A percentile compares a stretch with the other conserved stretches of the same genome.
These are phyloP conservation scores for Clathrospora elynae DNA, from an alignment of 2,329 filamentous ascomycete species.

Conservation along the genomic window DNA sequence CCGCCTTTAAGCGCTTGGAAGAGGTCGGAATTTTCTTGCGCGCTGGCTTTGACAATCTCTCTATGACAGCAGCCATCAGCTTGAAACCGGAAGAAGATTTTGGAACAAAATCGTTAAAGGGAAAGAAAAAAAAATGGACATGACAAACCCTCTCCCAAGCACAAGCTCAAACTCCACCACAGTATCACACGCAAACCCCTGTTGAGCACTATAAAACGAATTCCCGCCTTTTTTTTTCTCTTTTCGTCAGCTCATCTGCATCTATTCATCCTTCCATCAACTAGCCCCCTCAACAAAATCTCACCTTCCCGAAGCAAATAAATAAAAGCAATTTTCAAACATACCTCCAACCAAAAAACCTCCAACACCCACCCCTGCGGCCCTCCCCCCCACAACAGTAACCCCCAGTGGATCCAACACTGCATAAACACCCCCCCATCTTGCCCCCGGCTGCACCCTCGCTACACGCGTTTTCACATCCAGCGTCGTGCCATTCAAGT, in stretches of 20 bases:
- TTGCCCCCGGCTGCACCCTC: slow-evolving; percentile 17
- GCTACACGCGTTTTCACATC: slow-evolving; percentile 2
- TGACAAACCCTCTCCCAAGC: slow-evolving; percentile 40
- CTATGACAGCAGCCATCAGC: slow-evolving; percentile 23
- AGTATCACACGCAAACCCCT: slow-evolving; percentile 35
- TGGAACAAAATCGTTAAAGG: too few species aligned
- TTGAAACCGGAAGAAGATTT: too few species aligned
- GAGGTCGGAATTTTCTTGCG: slow-evolving; percentile 44
- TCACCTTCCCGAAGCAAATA: too few species aligned
- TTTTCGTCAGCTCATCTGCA: too few species aligned
- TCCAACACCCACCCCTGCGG: slow-evolving; percentile 33
- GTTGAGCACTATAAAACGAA: slow-evolving; percentile 29
- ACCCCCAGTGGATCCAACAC: slow-evolving; percentile 29
- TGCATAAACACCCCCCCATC: slow-evolving; percentile 26
- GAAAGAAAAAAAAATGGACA: too few species aligned
- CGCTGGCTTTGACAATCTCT: slow-evolving; percentile 47
- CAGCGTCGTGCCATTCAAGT: slow-evolving; percentile 25
- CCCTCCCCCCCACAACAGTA: slow-evolving; percentile 34
- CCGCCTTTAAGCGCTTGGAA: slow-evolving; percentile 46
- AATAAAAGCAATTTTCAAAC: too few species aligned
- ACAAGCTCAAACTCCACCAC: slow-evolving; percentile 45
- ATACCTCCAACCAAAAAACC: slow-evolving; percentile 37
- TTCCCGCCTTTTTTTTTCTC: too few species aligned
- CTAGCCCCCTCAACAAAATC: too few species aligned
- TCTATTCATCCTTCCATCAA: too few species aligned